phyloP scores from a whole-genome alignment of 2,329 filamentous ascomycete species.

The Penicillium concentricum region DNA sequence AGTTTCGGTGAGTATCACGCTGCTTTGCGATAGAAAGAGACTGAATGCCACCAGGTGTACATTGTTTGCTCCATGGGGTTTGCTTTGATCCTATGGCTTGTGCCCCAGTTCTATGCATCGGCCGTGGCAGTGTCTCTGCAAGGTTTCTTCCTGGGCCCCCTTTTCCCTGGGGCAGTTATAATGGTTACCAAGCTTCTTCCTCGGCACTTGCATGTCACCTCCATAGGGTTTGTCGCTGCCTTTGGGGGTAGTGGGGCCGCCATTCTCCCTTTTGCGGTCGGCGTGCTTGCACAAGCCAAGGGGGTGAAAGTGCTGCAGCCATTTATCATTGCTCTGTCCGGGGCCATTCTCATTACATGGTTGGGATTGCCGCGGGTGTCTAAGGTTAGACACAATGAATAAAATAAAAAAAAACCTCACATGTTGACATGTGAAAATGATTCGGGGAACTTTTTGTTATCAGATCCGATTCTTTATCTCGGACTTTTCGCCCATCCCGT shows the following conservation, averaged over 20 bases:
- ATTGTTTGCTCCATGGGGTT: constrained; percentile 62
- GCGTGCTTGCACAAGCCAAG: constrained; percentile 53
- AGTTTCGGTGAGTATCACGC: constrained; percentile 42
- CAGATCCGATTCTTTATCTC: constrained; percentile 20
- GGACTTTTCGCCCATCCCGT: not conserved
- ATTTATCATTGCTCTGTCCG: constrained; percentile 56
- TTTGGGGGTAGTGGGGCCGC: constrained; percentile 70
- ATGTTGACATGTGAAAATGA: constrained; percentile 21
- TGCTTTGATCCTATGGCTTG: constrained; percentile 76
- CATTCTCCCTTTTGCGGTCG: constrained; percentile 45
- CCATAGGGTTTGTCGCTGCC: constrained; percentile 76
- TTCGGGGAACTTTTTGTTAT: constrained; percentile 17
- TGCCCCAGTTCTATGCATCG: constrained; percentile 72
- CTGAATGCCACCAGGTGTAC: constrained; percentile 49
- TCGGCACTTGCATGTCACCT: constrained; percentile 70
- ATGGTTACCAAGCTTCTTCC: constrained; percentile 73
- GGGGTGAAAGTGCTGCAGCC: constrained; percentile 62
- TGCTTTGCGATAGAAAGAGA: not conserved
- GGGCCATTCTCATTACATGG: constrained; percentile 54
- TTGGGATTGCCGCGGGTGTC: constrained; percentile 31
- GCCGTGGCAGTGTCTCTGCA: constrained; percentile 69
- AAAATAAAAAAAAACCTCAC: not conserved
- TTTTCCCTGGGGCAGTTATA: constrained; percentile 75
- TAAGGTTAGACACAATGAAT: constrained; percentile 17
- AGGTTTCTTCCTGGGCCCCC: constrained; percentile 76